phyloP scores from a whole-genome alignment of 148 eudicot species.

The Fagopyrum homotropicum region DNA sequence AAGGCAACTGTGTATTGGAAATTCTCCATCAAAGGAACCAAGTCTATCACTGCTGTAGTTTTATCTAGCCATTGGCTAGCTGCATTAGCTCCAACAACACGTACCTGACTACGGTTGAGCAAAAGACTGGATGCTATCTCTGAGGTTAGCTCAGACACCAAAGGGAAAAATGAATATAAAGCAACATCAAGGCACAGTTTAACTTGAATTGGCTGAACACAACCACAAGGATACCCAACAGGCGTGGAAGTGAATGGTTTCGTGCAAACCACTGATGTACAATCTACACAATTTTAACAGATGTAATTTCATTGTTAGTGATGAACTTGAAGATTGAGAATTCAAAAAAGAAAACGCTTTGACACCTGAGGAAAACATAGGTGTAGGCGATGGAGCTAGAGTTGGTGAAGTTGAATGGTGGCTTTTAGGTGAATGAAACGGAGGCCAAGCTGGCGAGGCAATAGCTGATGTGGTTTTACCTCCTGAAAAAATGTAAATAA shows the following conservation, averaged over 20 bases:
- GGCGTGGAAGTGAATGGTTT: constrained; percentile 77
- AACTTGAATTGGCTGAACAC: constrained; percentile 88
- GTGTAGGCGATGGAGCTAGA: constrained; percentile 28
- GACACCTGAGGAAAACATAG: constrained; percentile 29
- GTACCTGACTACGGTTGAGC: constrained; percentile 74
- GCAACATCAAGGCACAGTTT: constrained; percentile 42
- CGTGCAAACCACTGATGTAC: constrained; percentile 54
- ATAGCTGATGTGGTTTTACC: constrained; percentile 23
- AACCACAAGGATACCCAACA: constrained; percentile 72
- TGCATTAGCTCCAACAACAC: constrained; percentile 82
- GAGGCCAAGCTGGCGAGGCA: constrained; percentile 26
- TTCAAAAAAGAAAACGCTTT: neutral
- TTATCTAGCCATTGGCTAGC: constrained; percentile 57
- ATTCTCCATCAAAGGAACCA: constrained; percentile 51
- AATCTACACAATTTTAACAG: constrained; percentile 36
- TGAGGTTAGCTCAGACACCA: constrained; percentile 63
- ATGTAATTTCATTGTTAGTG: neutral
- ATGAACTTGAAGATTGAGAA: constrained; percentile 1
- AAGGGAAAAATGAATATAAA: constrained; percentile 68
- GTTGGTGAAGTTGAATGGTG: neutral
- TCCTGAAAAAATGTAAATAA: neutral
- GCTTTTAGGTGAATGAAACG: constrained; percentile 13
- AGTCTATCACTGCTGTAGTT: constrained; percentile 55
- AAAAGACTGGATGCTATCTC: constrained; percentile 58
- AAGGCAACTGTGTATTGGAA: constrained; percentile 40